phyloP scores from a whole-genome alignment of 176 grass and related monocot genomes.

The Eleusine indica region DNA sequence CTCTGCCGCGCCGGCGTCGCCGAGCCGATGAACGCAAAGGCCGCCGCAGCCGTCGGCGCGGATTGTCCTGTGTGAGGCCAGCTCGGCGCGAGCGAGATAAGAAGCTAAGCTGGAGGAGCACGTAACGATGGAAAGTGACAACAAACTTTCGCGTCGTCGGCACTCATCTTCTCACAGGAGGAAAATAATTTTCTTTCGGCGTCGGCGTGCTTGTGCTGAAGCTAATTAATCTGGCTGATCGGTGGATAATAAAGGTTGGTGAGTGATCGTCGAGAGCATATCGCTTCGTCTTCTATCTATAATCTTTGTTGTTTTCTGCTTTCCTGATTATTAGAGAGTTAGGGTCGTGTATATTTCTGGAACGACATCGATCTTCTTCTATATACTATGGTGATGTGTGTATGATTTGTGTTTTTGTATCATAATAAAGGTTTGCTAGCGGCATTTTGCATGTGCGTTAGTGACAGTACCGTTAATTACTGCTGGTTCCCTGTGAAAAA shows the following conservation, averaged over 20 bases:
- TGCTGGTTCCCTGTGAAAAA: neutral
- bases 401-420: slow-evolving; percentile 3
- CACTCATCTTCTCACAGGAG: neutral
- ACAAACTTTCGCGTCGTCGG: neutral
- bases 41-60: neutral
- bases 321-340: neutral
- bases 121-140: slow-evolving; percentile 17
- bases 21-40: slow-evolving; percentile 18
- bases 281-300: neutral
- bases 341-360: neutral
- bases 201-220: neutral
- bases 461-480: too few species aligned
- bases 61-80: slow-evolving; percentile 41
- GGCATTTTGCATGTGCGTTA: neutral
- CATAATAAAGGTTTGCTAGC: neutral
- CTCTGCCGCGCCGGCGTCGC: slow-evolving; percentile 60
- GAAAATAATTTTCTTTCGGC: neutral
- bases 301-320: neutral
- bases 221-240: neutral
- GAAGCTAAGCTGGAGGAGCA: neutral
- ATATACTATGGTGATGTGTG: neutral
- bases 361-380: neutral
- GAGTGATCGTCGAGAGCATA: neutral
- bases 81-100: neutral
- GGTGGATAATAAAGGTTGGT: neutral